Percentiles rank a stretch among this genome's conserved stretches.
Evolutionary conservation across 345 rosid species (phyloP).

Genomic region (Hypericum perforatum): DNA sequence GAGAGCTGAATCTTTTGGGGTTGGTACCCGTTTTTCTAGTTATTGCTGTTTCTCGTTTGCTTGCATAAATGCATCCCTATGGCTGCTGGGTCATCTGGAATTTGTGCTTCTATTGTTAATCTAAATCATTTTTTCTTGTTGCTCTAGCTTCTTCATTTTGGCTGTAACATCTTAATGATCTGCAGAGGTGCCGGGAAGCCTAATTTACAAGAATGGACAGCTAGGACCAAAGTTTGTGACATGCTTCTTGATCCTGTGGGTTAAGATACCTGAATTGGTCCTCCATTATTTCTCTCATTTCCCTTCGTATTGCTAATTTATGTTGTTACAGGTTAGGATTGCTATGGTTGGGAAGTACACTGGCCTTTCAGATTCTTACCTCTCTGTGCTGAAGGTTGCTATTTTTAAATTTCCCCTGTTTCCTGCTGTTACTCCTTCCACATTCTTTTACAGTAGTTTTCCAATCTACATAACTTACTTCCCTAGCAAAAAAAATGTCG

Average conservation of each 20-base stretch:
- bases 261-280: constrained; percentile 1
- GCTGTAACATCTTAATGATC: no score
- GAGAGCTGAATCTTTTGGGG: constrained; percentile 67
- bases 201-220: constrained; percentile 58
- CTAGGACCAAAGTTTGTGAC: constrained; percentile 59
- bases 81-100: no score
- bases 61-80: neutral
- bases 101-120: no score
- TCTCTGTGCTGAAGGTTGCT: constrained; percentile 66
- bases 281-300: no score
- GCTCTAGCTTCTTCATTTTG: neutral
- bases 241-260: constrained; percentile 59
- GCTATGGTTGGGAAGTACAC: constrained; percentile 97
- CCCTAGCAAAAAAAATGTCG: no score
- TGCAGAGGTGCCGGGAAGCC: constrained; percentile 56
- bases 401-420: neutral
- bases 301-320: neutral
- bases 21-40: constrained; percentile 21
- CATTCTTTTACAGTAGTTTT: no score
- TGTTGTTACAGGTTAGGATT: constrained; percentile 64
- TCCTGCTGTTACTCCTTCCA: neutral
- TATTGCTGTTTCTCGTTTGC: constrained; percentile 1
- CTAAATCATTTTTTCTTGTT: neutral
- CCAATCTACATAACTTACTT: no score
- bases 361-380: constrained; percentile 81